Evolutionary conservation across 2,329 filamentous ascomycete species (phyloP).

Genomic region (Ilyonectria robusta): DNA sequence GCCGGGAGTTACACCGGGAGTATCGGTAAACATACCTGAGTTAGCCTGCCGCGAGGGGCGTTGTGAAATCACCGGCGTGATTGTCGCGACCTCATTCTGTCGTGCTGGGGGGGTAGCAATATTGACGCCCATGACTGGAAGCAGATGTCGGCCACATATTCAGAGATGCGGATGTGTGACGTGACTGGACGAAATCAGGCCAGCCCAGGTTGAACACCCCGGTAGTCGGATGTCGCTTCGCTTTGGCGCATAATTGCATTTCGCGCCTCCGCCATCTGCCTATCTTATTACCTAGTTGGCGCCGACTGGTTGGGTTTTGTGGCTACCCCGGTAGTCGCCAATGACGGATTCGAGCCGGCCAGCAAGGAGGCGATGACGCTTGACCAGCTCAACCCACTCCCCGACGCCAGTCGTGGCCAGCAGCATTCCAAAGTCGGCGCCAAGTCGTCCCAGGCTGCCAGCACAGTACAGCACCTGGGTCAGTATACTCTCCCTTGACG

Average conservation of each 20-base stretch:
- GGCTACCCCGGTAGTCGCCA: slow-evolving; percentile 60
- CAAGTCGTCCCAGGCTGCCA: slow-evolving; percentile 88
- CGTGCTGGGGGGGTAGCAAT: slow-evolving; percentile 41
- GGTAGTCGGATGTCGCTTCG: slow-evolving; percentile 36
- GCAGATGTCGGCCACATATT: slow-evolving; percentile 40
- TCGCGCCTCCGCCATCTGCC: slow-evolving; percentile 6
- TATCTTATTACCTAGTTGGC: slow-evolving; percentile 3
- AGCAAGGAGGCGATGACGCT: slow-evolving; percentile 87
- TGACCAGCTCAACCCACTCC: slow-evolving; percentile 92
- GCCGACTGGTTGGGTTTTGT: slow-evolving; percentile 27
- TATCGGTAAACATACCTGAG: slow-evolving; percentile 43
- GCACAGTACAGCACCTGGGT: slow-evolving; percentile 96
- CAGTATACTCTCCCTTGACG: slow-evolving; percentile 86
- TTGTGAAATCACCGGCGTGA: slow-evolving; percentile 37
- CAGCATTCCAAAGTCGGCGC: slow-evolving; percentile 93
- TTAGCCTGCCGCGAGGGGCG: slow-evolving; percentile 41
- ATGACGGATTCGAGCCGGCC: slow-evolving; percentile 81
- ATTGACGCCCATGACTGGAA: slow-evolving; percentile 45
- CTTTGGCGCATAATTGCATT: slow-evolving; percentile 44
- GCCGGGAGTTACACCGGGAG: slow-evolving; percentile 14
- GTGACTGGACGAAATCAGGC: slow-evolving; percentile 41
- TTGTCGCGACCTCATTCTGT: slow-evolving; percentile 38
- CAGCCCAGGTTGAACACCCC: slow-evolving; percentile 33
- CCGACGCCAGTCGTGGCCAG: slow-evolving; percentile 72
- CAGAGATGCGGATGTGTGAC: slow-evolving; percentile 38